Evolutionary conservation across 2,329 filamentous ascomycete species (phyloP), one percentile per base, ranked within the genome.

Genomic region (Nothophoma quercina): DNA sequence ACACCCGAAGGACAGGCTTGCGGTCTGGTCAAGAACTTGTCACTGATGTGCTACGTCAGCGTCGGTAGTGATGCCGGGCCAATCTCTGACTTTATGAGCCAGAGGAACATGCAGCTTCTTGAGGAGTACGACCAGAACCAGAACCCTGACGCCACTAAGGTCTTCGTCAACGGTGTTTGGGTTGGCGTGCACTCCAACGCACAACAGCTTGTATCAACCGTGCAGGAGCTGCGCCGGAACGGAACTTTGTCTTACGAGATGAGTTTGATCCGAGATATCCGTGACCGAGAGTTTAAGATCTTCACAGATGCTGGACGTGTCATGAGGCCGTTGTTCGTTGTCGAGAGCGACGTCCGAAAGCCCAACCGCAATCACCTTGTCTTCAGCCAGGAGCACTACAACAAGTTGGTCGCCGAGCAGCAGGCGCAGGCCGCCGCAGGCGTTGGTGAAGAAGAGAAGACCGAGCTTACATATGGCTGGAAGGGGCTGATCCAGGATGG

Each of bases 161-260:
- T 99, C 38, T 99, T 99, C 68, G 89, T 99, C 65, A 98, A 99
- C 69, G 95, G 95, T 73, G 91, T 93, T 5, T 99, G 96, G 96
- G 93, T 98, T 38, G 96, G 95, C 76, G 89, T 98, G 12, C 92
- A 97, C 69, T 86, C 91, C 61, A 91, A 97, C 65, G 91, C 95
- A 8, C 88, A 90, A 63, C 87, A 93, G 65, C 83, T 99, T 33
- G 92, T 96, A 23, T 85, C 84, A 51, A 86, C 89, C 48, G 89
- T 96, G 35, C 83, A 89, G 67, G 84, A 88, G 45, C 83, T 96
- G 45, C 87, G 92, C 63, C 85, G 93, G 50, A 88, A 88, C 60
- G 89, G 90, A 56, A 87, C 91, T 68, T 88, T 99, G 56, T 92
- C 91, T 12, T 90, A 91, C 63, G 93, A 98, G 78, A 92, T 97